Evolutionary conservation across 2,329 filamentous ascomycete species (phyloP).

Genomic region (Rasamsonia emersonii): DNA sequence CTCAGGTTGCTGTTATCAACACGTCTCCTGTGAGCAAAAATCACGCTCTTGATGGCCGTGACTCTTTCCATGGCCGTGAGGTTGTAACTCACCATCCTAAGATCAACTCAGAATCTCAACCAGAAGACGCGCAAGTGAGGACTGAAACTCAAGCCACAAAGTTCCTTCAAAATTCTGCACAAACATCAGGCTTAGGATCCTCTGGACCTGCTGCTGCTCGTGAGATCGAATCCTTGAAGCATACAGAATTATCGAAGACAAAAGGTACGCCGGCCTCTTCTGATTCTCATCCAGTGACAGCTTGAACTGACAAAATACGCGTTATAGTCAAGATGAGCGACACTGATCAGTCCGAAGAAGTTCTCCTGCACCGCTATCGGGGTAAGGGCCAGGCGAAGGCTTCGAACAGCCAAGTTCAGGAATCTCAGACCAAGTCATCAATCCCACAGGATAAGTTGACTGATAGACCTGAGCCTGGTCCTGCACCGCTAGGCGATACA

Average conservation of each 20-base stretch:
- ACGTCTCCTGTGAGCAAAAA: too few relatives aligned
- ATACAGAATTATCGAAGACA: background rate
- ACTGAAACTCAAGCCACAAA: too few relatives aligned
- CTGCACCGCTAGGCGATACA: too few relatives aligned
- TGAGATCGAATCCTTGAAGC: background rate
- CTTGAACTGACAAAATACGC: background rate
- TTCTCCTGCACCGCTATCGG: constrained; percentile 14
- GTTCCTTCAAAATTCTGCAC: too few relatives aligned
- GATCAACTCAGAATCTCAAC: background rate
- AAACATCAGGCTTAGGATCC: too few relatives aligned
- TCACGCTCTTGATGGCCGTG: too few relatives aligned
- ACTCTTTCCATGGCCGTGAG: too few relatives aligned
- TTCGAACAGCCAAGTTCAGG: background rate
- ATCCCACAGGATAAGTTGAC: background rate
- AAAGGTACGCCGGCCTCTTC: constrained; percentile 1
- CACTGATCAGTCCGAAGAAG: constrained; percentile 15
- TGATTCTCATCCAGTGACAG: background rate
- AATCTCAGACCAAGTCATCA: constrained; percentile 1
- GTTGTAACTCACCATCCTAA: too few relatives aligned
- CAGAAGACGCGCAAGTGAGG: background rate
- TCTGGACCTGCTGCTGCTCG: background rate
- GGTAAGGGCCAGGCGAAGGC: background rate
- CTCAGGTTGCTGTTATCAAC: too few relatives aligned
- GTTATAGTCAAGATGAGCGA: constrained; percentile 5
- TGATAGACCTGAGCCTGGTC: too few relatives aligned